Base-by-base conservation (phyloP, 2,329 filamentous ascomycete species). In the Sporothrix brasiliensis region DNA sequence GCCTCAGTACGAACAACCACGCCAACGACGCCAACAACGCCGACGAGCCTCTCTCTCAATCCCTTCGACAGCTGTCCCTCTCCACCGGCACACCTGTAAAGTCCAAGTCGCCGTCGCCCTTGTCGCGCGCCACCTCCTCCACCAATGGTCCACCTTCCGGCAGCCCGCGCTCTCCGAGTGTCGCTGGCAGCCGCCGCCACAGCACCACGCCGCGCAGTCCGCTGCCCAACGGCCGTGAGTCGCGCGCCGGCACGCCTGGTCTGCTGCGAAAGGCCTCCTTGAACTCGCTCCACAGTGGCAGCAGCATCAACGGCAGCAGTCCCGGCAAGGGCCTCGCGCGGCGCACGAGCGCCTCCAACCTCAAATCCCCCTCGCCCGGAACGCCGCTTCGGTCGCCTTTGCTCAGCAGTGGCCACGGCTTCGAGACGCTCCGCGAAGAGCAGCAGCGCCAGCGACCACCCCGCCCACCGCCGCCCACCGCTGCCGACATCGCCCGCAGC, bases 401-500 rank as follows among this genome's bases (percentile, higher is more conserved):
- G 16, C 54, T 70, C 65, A 52, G 60, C 41, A 52, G 52, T 27
- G 30, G 56, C 30, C n/a, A 41, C 78, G 6, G 41, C 56, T 69
- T 70, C 14, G 71, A 74, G 27, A 21, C 67, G 14, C 72, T 71
- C 16, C 71, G 47, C 5, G 72, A 72, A 44, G 65, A 44, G 41
- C 41, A 44, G 41, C 41, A 71, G n/a, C 70, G 61, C 41, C 49
- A 71, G 58, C 69, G 53, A n/a, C 44, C 58, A 5, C 56, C 65
- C 47, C 41, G 50, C n/a, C 72, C 58, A 34, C 70, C 63, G 58
- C 73, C 72, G 56, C 79, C 80, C n/a, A 88, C 84, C 0, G 80
- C 86, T 14, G 79, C 79, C 52, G 82, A 86, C 34, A 80, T 94
- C 56, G 92, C 92, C 4, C 86, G 84, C 63, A 84, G 87, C 10